Conservation (phyloP, 768 basidiomycete genomes). For the Boletus coccyginus region DNA sequence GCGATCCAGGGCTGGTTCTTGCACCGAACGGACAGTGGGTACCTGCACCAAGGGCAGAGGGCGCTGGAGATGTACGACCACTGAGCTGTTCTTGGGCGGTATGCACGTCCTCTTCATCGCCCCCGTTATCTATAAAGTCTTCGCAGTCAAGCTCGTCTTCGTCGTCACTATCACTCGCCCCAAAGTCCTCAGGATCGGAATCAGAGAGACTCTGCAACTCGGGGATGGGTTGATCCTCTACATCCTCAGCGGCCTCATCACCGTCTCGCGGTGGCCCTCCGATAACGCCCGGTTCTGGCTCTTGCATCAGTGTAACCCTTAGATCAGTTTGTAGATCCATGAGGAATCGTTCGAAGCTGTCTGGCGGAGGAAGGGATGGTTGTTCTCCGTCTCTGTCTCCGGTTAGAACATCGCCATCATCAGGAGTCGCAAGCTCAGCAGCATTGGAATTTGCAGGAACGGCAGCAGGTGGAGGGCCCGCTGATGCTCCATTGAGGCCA, state of each 20-base stretch:
- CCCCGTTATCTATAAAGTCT: conserved; percentile 29
- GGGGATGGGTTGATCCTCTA: conserved; percentile 17
- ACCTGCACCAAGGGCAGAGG: conserved; percentile 20
- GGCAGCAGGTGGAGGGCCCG: conserved; percentile 1
- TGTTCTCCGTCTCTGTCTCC: conserved; percentile 15
- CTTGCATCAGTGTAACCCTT: conserved; percentile 54
- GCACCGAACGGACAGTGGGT: conserved; percentile 8
- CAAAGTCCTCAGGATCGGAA: conserved; percentile 31
- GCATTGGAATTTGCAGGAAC: conserved; percentile 5
- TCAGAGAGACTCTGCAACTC: conserved; percentile 25
- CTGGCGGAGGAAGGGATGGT: conserved; percentile 45
- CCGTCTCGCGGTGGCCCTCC: conserved; percentile 3
- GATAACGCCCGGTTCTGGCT: conserved; percentile 11
- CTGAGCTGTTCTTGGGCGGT: conserved; percentile 22
- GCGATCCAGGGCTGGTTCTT: not conserved
- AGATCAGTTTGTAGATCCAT: conserved; percentile 76
- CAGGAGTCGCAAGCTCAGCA: conserved; percentile 8
- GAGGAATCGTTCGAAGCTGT: conserved; percentile 80
- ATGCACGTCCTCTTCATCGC: conserved; percentile 24
- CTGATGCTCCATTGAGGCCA: conserved; percentile 37
- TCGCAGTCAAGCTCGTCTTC: conserved; percentile 30
- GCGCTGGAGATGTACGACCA: conserved; percentile 25
- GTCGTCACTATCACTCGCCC: conserved; percentile 16
- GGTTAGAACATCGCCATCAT: not conserved
- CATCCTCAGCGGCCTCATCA: conserved; percentile 14